phyloP scores from a whole-genome alignment of 2,329 filamentous ascomycete species.

The Drechmeria coniospora region DNA sequence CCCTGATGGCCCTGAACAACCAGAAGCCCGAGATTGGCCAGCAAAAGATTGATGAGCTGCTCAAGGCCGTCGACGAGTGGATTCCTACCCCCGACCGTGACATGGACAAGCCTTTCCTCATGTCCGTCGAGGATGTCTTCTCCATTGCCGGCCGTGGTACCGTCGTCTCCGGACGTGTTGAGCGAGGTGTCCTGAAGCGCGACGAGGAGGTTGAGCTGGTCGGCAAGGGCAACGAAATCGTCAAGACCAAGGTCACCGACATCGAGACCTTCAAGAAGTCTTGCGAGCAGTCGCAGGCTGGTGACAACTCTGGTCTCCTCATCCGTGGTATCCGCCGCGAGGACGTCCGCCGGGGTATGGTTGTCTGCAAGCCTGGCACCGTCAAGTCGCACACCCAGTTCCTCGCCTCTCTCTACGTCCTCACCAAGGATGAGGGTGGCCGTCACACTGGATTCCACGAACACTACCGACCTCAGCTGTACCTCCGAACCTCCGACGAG shows the following conservation, averaged over 20 bases:
- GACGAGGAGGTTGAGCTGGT: constrained; percentile 91
- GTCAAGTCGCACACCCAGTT: constrained; percentile 85
- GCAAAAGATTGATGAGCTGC: constrained; percentile 79
- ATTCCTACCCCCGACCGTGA: constrained; percentile 92
- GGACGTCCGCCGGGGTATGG: constrained; percentile 90
- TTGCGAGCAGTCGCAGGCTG: constrained; percentile 87
- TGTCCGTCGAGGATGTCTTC: constrained; percentile 92
- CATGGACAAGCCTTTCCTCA: constrained; percentile 96
- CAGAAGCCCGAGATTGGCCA: constrained; percentile 76
- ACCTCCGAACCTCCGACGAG: constrained; percentile 81
- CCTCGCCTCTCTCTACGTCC: constrained; percentile 88
- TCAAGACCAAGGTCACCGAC: constrained; percentile 99
- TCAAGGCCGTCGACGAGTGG: constrained; percentile 83
- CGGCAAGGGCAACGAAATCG: constrained; percentile 63
- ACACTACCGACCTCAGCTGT: constrained; percentile 96
- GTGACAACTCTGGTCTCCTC: constrained; percentile 95
- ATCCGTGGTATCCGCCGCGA: constrained; percentile 93
- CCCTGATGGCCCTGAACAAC: constrained; percentile 82
- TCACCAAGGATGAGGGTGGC: constrained; percentile 95
- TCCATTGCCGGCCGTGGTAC: constrained; percentile 89
- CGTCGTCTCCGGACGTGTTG: constrained; percentile 90
- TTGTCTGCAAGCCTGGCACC: constrained; percentile 67
- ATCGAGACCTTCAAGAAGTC: constrained; percentile 99
- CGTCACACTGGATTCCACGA: constrained; percentile 88
- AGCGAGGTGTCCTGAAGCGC: constrained; percentile 87